phyloP scores from a whole-genome alignment of 805 yeast species.

The Myxozyma sirexii region DNA sequence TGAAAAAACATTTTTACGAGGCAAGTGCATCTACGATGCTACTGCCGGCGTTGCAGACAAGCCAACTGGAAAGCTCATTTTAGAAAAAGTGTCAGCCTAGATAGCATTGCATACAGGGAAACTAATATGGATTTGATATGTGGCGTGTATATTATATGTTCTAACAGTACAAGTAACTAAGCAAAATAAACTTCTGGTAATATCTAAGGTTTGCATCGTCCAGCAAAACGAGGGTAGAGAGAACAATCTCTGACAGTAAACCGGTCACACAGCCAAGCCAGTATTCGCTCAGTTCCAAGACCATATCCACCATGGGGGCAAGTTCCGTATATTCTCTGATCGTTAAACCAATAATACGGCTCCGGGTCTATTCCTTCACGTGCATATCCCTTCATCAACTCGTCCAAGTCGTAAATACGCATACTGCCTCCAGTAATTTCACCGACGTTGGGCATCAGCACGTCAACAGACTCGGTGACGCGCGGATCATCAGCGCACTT shows the following conservation, averaged over 20 bases:
- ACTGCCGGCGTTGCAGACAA: slow-evolving; percentile 23
- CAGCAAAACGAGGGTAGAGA: slow-evolving; percentile 95
- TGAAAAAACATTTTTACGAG: slow-evolving; percentile 74
- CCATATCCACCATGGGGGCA: slow-evolving; percentile 99
- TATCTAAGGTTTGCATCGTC: slow-evolving; percentile 97
- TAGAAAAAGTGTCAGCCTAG: slow-evolving; percentile 16
- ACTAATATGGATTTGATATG: neutral
- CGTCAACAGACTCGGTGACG: slow-evolving; percentile 98
- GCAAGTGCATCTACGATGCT: slow-evolving; percentile 60
- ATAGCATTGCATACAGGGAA: neutral
- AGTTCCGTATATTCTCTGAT: slow-evolving; percentile 95
- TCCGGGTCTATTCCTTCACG: slow-evolving; percentile 85
- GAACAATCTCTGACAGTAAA: slow-evolving; percentile 98
- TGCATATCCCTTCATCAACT: slow-evolving; percentile 84
- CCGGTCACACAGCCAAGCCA: slow-evolving; percentile 98
- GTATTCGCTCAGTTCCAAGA: slow-evolving; percentile 94
- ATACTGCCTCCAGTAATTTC: slow-evolving; percentile 99
- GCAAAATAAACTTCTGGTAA: too few species aligned
- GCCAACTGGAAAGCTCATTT: slow-evolving; percentile 31
- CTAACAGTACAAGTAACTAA: neutral
- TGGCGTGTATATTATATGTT: neutral
- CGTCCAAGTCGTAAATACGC: slow-evolving; percentile 86
- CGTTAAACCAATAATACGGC: slow-evolving; percentile 94
- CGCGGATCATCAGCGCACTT: slow-evolving; percentile 86
- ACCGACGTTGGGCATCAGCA: slow-evolving; percentile 98